These are phyloP conservation scores for Trichoderma asperellum DNA, from an alignment of 2,329 filamentous ascomycete genomes.

Conservation along the genomic window DNA sequence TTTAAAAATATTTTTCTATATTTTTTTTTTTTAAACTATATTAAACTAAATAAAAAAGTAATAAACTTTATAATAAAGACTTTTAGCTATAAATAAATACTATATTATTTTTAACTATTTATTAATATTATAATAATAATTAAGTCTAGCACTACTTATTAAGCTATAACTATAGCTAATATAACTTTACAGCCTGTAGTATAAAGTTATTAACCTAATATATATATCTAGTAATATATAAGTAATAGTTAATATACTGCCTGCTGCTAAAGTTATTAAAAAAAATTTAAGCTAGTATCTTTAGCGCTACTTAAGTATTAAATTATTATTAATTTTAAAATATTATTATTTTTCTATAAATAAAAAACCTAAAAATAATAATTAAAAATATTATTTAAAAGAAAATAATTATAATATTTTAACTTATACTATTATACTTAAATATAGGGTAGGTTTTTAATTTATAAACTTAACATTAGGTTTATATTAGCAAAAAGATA, in stretches of 20 bases:
- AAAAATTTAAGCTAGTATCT: not conserved
- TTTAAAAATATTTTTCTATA: not conserved
- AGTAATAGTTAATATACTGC: not conserved
- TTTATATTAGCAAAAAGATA: too few relatives aligned
- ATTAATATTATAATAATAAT: not conserved
- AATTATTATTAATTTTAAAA: not conserved
- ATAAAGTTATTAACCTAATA: not conserved
- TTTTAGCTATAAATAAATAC: not conserved
- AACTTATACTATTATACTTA: too few relatives aligned
- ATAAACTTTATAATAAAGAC: not conserved
- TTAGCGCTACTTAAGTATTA: not conserved
- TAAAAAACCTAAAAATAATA: not conserved
- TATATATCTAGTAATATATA: not conserved
- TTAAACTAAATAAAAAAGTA: not conserved
- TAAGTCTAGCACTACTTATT: not conserved
- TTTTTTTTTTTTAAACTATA: not conserved
- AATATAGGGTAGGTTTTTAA: too few relatives aligned
- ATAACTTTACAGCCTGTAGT: not conserved
- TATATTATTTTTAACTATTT: not conserved
- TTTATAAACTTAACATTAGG: too few relatives aligned
- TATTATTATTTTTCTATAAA: not conserved
- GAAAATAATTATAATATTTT: too few relatives aligned
- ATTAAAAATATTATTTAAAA: not conserved
- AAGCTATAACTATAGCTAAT: too few relatives aligned
- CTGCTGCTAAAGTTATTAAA: not conserved